Evolutionary conservation across 1,284 basidiomycete species (phyloP).

Genomic region (Rhizopogon hawkerae): DNA sequence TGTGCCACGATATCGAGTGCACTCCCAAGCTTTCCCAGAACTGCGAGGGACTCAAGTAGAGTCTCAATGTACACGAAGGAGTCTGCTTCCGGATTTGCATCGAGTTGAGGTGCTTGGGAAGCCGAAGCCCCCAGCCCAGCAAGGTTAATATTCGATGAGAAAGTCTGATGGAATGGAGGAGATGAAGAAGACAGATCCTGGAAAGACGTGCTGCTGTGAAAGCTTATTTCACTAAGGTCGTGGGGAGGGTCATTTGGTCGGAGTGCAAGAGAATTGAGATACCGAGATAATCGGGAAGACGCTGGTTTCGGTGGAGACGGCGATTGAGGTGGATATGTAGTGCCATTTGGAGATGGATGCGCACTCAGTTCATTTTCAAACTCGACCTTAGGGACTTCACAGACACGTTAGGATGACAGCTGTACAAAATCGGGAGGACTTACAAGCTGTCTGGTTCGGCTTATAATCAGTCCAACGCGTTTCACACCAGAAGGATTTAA

Average conservation of each 20-base stretch:
- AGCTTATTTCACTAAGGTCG: slow-evolving; percentile 54
- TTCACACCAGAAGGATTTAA: slow-evolving; percentile 96
- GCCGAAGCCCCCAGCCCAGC: slow-evolving; percentile 14
- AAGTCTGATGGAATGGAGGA: slow-evolving; percentile 21
- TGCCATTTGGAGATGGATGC: slow-evolving; percentile 21
- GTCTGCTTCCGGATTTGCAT: slow-evolving; percentile 79
- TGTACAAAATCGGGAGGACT: slow-evolving; percentile 24
- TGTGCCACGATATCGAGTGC: slow-evolving; percentile 83
- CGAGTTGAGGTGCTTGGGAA: slow-evolving; percentile 14
- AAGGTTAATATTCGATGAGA: slow-evolving; percentile 19
- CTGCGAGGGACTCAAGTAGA: slow-evolving; percentile 84
- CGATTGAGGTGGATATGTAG: slow-evolving; percentile 29
- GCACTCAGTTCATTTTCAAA: slow-evolving; percentile 43
- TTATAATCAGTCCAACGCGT: slow-evolving; percentile 82
- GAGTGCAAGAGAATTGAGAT: slow-evolving; percentile 62
- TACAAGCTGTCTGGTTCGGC: slow-evolving; percentile 72
- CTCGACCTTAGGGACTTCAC: slow-evolving; percentile 47
- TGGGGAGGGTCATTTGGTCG: slow-evolving; percentile 77
- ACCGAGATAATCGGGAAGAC: slow-evolving; percentile 50
- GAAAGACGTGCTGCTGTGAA: slow-evolving; percentile 24
- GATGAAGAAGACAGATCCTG: slow-evolving; percentile 23
- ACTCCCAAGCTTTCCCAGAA: slow-evolving; percentile 81
- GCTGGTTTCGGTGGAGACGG: slow-evolving; percentile 19
- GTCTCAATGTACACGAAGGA: slow-evolving; percentile 94
- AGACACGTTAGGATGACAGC: slow-evolving; percentile 9